Evolutionary conservation across 2,329 filamentous ascomycete species (phyloP).

Genomic region (Diplocarpon rosae): DNA sequence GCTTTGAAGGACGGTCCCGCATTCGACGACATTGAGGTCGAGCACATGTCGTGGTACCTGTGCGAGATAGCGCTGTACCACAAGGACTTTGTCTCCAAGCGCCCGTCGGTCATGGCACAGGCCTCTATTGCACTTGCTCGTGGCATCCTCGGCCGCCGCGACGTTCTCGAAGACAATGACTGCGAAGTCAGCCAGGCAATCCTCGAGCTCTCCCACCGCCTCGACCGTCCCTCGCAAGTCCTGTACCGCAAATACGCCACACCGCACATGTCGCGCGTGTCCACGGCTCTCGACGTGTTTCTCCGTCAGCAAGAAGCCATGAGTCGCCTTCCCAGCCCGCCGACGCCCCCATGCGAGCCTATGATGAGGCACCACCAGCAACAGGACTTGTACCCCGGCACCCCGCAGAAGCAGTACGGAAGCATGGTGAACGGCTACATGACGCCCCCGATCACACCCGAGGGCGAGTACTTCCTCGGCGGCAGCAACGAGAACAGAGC

Average conservation of each 20-base stretch:
- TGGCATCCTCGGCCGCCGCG: conserved; percentile 72
- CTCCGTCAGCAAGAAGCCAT: conserved; percentile 50
- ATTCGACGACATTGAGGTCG: conserved; percentile 68
- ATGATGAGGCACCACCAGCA: conserved; percentile 34
- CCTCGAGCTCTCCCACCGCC: conserved; percentile 40
- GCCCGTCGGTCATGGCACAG: conserved; percentile 81
- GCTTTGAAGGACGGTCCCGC: conserved; percentile 66
- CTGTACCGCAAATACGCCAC: conserved; percentile 59
- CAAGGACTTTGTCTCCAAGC: conserved; percentile 89
- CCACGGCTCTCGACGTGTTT: conserved; percentile 54
- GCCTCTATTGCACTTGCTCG: conserved; percentile 77
- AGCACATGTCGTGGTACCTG: conserved; percentile 91
- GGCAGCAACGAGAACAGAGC: conserved; percentile 20
- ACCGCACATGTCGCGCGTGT: conserved; percentile 52
- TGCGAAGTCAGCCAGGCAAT: conserved; percentile 58
- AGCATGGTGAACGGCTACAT: conserved; percentile 63
- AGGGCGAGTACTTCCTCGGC: conserved; percentile 43
- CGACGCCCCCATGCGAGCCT: conserved; percentile 47
- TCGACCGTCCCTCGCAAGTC: conserved; percentile 57
- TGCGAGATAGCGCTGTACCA: conserved; percentile 93
- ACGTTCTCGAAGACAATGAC: conserved; percentile 60
- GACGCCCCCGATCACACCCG: conserved; percentile 77
- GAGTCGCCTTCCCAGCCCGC: conserved; percentile 44
- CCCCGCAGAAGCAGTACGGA: conserved; percentile 61
- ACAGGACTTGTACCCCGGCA: conserved; percentile 54